These are phyloP conservation scores for Obba rivulosa DNA, from an alignment of 768 basidiomycete species.

Conservation along the genomic window DNA sequence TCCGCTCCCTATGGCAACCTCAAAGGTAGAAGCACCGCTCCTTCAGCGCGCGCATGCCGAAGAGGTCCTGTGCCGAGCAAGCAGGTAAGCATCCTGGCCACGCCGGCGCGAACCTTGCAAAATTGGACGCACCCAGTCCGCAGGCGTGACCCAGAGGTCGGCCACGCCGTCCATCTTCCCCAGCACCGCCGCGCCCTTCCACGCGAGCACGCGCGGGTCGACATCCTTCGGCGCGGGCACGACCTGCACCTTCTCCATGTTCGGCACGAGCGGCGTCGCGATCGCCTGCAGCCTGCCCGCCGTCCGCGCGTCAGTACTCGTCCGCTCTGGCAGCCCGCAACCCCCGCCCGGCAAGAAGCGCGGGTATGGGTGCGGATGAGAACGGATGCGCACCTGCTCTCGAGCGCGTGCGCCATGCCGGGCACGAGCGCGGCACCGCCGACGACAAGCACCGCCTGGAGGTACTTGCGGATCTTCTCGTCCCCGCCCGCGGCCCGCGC, in stretches of 20 bases:
- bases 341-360: background rate
- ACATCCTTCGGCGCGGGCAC: conserved; percentile 93
- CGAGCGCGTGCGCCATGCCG: conserved; percentile 80
- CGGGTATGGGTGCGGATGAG: no score
- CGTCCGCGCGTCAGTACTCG: background rate
- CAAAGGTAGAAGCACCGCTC: conserved; percentile 80
- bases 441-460: conserved; percentile 82
- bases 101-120: background rate
- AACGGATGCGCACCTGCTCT: conserved; percentile 63
- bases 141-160: conserved; percentile 83
- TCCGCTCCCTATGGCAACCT: background rate
- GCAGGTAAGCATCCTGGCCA: background rate
- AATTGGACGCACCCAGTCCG: conserved; percentile 72
- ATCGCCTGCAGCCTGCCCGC: conserved; percentile 71
- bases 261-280: conserved; percentile 72
- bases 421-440: conserved; percentile 80
- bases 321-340: background rate
- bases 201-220: conserved; percentile 83
- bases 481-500: conserved; percentile 83
- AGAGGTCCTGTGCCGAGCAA: conserved; percentile 45
- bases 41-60: conserved; percentile 78
- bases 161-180: conserved; percentile 86
- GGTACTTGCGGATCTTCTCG: conserved; percentile 85
- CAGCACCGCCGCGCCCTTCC: conserved; percentile 93
- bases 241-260: conserved; percentile 86